These are phyloP conservation scores for Macrotyloma uniflorum DNA, from an alignment of 306 rosid species.

Conservation along the genomic window DNA sequence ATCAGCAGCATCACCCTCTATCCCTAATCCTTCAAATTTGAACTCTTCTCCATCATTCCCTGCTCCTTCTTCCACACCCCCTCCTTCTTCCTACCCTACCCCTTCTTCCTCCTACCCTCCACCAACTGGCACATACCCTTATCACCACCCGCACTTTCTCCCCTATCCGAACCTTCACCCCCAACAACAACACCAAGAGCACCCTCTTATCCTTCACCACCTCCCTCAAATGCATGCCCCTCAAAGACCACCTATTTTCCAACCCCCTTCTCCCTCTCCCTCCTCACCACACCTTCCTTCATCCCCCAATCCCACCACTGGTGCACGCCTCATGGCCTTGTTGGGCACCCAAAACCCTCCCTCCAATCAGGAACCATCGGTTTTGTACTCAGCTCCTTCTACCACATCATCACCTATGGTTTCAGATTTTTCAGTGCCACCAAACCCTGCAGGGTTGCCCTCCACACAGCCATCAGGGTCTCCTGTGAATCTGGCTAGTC, in stretches of 20 bases:
- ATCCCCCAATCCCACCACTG: conserved; percentile 49
- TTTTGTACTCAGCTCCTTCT: conserved; percentile 25
- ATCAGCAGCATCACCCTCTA: conserved; percentile 4
- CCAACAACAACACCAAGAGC: conserved; percentile 35
- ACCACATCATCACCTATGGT: conserved; percentile 14
- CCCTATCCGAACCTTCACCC: conserved; percentile 42
- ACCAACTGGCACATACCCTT: conserved; percentile 61
- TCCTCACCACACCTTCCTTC: conserved; percentile 45
- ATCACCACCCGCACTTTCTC: conserved; percentile 51
- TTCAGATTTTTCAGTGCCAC: conserved; percentile 42
- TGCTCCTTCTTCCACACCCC: conserved; percentile 46
- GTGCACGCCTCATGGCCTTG: conserved; percentile 63
- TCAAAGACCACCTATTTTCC: conserved; percentile 44
- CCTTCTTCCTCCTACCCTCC: conserved; percentile 79
- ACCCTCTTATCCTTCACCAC: conserved; percentile 44
- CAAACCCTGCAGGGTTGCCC: conserved; percentile 28
- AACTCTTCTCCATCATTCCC: conserved; percentile 59
- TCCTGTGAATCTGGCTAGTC: conserved; percentile 27
- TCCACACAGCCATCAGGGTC: conserved; percentile 26
- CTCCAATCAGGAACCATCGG: conserved; percentile 39
- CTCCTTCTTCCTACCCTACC: conserved; percentile 50
- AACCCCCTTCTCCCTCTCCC: conserved; percentile 43
- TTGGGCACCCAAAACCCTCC: conserved; percentile 52
- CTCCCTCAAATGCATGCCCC: conserved; percentile 51
- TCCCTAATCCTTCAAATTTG: conserved; percentile 41